Evolutionary conservation across 768 basidiomycete species (phyloP).

Genomic region (Kwoniella botswanensis): DNA sequence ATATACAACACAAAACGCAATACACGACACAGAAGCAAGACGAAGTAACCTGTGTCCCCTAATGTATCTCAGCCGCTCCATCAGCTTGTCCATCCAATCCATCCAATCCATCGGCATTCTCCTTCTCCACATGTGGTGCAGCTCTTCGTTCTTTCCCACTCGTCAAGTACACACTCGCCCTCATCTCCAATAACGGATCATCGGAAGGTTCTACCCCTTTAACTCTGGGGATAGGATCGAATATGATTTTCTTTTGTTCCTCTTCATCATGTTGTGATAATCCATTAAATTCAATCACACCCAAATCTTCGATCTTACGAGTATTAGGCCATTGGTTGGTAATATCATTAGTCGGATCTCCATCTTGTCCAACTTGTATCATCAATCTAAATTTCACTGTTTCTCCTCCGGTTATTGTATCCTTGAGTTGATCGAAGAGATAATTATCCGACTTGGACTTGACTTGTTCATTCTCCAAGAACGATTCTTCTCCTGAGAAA

Average conservation of each 20-base stretch:
- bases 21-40: neutral
- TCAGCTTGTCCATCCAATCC: neutral
- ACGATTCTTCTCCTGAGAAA: neutral
- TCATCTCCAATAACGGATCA: slow-evolving; percentile 40
- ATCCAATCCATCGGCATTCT: neutral
- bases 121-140: neutral
- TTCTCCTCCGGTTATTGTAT: neutral
- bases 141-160: slow-evolving; percentile 24
- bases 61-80: neutral
- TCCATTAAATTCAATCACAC: slow-evolving; percentile 16
- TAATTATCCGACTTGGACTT: neutral
- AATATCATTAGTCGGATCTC: slow-evolving; percentile 36
- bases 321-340: slow-evolving; percentile 35
- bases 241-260: slow-evolving; percentile 40
- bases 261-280: slow-evolving; percentile 1
- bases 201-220: slow-evolving; percentile 34
- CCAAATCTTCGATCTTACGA: slow-evolving; percentile 30
- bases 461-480: neutral
- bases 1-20: neutral
- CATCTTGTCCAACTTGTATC: slow-evolving; percentile 34
- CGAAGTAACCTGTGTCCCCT: neutral
- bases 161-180: slow-evolving; percentile 36
- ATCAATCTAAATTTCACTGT: slow-evolving; percentile 22
- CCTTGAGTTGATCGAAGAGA: neutral
- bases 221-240: slow-evolving; percentile 41